Evolutionary conservation across 306 rosid genomes (phyloP), one percentile per base, ranked within the genome.

Genomic region (Quercus rubra): DNA sequence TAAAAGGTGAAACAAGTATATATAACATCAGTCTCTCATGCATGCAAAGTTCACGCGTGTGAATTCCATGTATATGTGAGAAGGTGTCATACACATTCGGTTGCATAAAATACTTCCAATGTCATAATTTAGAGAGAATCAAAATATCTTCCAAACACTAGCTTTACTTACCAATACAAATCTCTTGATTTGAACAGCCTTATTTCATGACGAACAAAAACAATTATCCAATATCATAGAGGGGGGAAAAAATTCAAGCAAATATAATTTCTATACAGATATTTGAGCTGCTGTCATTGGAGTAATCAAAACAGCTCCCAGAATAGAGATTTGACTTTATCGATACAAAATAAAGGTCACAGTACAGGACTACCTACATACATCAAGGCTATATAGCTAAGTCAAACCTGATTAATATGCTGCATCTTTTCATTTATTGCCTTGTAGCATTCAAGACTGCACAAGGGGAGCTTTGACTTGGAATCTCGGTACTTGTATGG

Each of bases 401-500:
- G 35, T 63, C 43, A 18, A 30, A n/a, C 43, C 46, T 28, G 15
- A 67, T n/a, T 35, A 67, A 38, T 49, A 67, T 27, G 88, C 72
- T 49, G 77, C 69, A 74, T 59, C 63, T 85, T 85, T 54, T 77
- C 78, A 10, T 84, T 83, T 31, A 91, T 49, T 71, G 84, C 91
- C 78, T 63, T 88, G 85, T 85, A 90, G 76, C 94, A 90, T 21
- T 83, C 83, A 59, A 90, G 92, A 71, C 91, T 88, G 72, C 92
- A 88, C 35, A 88, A 86, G 35, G 94, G 92, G 62, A 88, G 91
- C 81, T 90, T 87, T 21, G 88, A 90, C 70, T 80, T 90, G 61
- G 94, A 88, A 83, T 87, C 90, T 23, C 92, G 79, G 64, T 90
- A 87, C 87, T 88, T 87, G 91, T 85, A 90, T 31, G 83, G 76